Conservation (phyloP, 768 basidiomycete genomes). For the Gyrodon lividus region DNA sequence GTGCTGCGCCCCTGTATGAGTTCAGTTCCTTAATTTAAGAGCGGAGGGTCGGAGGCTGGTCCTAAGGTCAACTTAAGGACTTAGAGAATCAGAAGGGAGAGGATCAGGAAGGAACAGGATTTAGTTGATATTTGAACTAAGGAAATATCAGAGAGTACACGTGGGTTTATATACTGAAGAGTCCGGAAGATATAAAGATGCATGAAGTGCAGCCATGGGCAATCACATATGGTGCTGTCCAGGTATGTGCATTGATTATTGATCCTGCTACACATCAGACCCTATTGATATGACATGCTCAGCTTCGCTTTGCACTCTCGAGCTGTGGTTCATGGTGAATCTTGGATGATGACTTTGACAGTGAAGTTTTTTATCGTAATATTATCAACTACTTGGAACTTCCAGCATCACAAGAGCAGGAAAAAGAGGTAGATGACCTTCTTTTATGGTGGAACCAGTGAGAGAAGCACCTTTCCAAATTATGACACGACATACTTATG, state of each 20-base stretch:
- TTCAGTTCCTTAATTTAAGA: too few relatives aligned
- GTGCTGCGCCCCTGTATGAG: too few relatives aligned
- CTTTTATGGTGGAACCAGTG: conserved; percentile 11
- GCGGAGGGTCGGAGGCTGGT: too few relatives aligned
- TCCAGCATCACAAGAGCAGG: neutral
- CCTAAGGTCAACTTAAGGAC: too few relatives aligned
- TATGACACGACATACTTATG: neutral
- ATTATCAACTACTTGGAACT: conserved; percentile 12
- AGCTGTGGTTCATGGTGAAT: neutral
- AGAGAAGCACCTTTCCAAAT: neutral
- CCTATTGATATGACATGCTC: neutral
- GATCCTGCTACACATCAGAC: too few relatives aligned
- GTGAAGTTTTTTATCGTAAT: conserved; percentile 2
- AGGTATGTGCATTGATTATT: conserved; percentile 8
- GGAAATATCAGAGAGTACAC: too few relatives aligned
- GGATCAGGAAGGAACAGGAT: too few relatives aligned
- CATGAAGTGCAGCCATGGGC: conserved; percentile 15
- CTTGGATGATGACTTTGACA: neutral
- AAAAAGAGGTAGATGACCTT: neutral
- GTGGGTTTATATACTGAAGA: too few relatives aligned
- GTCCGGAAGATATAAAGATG: too few relatives aligned
- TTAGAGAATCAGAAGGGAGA: too few relatives aligned
- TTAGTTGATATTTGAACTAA: too few relatives aligned
- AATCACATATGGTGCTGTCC: conserved; percentile 24
- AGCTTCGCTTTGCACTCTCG: conserved; percentile 13